Evolutionary conservation across 208 protist species (phyloP), one percentile per base, ranked within the genome.

Genomic region (Vickermania spadyakhi): DNA sequence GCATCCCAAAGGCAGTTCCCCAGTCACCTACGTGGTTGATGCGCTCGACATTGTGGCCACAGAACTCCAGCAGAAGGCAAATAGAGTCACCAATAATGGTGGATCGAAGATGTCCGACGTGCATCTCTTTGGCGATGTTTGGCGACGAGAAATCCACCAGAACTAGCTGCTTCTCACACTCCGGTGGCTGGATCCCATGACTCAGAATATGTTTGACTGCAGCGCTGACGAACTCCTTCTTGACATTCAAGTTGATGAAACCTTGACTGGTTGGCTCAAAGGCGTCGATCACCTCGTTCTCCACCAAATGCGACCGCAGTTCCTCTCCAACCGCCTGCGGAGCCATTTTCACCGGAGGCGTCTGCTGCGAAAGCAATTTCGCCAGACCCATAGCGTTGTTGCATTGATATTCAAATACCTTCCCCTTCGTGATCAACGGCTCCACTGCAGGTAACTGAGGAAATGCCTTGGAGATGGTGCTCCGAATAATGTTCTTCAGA

Each of bases 91-190:
- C 98, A 70, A 99, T 98, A 73, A 99, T 98, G 50, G 97, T 99
- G 29, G 97, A 99, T 36, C 98, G 96, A 14, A 98, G 83, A 70
- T 99, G 97, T 29, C 97, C 97, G 4, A 99, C 98, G 77, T 99
- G 98, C 97, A 99, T 99, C 66, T 98, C 91, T 84, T 99, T 99
- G 30, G 97, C 97, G 61, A 99, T 97, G 78, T 99, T 99, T 30
- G 97, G 97, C 50, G 95, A 98, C 0, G 96, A 98, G 79, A 98
- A 99, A 79, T 99, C 97, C 11, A 99, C 89, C 54, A 98, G 68
- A 18, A 99, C 77, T 25, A 66, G 73, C 66, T 85, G 70, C 64
- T 70, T 62, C 50, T 74, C 60, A 52, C 91, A 58, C 26, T 60
- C 53, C 26, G 89, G 85, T n/a, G 84, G 86, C 58, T 64, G 54